Percentiles rank a stretch among this genome's conserved stretches.
Conservation (phyloP, 2,329 filamentous ascomycete species). For the Sordariomycetes sp. region DNA sequence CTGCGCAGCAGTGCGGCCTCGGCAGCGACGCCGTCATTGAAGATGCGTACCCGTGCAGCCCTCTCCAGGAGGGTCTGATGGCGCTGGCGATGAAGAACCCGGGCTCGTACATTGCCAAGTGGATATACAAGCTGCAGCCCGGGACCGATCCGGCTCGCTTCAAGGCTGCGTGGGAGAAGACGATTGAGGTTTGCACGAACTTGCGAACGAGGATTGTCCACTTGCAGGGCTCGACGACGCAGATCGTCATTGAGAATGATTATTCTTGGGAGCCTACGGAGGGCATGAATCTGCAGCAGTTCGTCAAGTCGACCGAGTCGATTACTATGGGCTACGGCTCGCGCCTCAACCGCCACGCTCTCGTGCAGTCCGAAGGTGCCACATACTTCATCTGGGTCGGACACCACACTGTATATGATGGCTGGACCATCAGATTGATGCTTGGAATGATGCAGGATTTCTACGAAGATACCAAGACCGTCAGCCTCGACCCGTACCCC, state of each 20-base stretch:
- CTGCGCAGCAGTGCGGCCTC: background rate
- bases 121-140: slow-evolving; percentile 10
- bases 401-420: slow-evolving; percentile 13
- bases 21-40: slow-evolving; percentile 5
- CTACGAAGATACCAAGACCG: background rate
- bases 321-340: slow-evolving; percentile 1
- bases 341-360: background rate
- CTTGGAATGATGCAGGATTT: slow-evolving; percentile 3
- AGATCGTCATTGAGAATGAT: slow-evolving; percentile 4
- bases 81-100: slow-evolving; percentile 17
- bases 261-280: background rate
- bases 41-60: slow-evolving; percentile 25
- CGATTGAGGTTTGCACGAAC: slow-evolving; percentile 1
- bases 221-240: background rate
- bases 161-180: slow-evolving; percentile 7
- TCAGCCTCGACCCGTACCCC: background rate
- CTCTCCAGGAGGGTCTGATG: slow-evolving; percentile 25
- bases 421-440: slow-evolving; percentile 4
- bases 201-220: slow-evolving; percentile 6
- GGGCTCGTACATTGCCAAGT: slow-evolving; percentile 22
- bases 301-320: background rate
- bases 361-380: background rate
- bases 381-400: slow-evolving; percentile 7
- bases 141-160: slow-evolving; percentile 9
- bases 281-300: background rate